Conservation (phyloP, 805 yeast genomes). For the Suhomyces tanzawaensis region DNA sequence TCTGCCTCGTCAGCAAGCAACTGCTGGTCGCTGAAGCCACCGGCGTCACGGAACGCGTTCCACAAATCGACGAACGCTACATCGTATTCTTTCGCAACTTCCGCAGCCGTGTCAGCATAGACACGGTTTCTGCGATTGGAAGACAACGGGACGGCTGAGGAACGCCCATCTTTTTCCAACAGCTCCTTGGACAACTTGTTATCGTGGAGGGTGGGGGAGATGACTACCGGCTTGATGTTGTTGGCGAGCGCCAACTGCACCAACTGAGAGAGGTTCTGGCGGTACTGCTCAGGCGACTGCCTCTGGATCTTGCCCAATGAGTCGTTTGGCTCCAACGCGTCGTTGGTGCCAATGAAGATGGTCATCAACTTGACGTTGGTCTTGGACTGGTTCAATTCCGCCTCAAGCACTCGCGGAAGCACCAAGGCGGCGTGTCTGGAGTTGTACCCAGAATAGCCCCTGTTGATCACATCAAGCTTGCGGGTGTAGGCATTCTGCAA, state of each 20-base stretch:
- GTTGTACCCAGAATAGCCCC: constrained; percentile 81
- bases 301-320: constrained; percentile 26
- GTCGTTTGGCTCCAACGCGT: constrained; percentile 28
- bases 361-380: constrained; percentile 44
- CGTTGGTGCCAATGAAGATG: constrained; percentile 82
- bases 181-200: constrained; percentile 20
- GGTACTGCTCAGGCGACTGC: constrained; percentile 52
- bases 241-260: constrained; percentile 37
- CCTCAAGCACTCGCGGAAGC: constrained; percentile 43
- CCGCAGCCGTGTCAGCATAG: constrained; percentile 52
- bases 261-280: constrained; percentile 46
- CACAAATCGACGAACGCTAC: constrained; percentile 62
- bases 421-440: constrained; percentile 52
- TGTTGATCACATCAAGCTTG: constrained; percentile 60
- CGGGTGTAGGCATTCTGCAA: constrained; percentile 53
- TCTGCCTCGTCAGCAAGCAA: constrained; percentile 25
- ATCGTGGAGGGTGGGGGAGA: constrained; percentile 64
- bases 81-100: constrained; percentile 42
- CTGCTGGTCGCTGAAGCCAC: constrained; percentile 36
- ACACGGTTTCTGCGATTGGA: constrained; percentile 41
- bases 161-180: constrained; percentile 10
- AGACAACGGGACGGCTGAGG: constrained; percentile 27
- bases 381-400: constrained; percentile 25
- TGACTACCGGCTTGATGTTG: constrained; percentile 51
- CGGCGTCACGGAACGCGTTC: constrained; percentile 35